Percentiles rank a stretch among this genome's conserved stretches.
phyloP scores from a whole-genome alignment of 2,329 filamentous ascomycete genomes.

The Alternaria arborescens region DNA sequence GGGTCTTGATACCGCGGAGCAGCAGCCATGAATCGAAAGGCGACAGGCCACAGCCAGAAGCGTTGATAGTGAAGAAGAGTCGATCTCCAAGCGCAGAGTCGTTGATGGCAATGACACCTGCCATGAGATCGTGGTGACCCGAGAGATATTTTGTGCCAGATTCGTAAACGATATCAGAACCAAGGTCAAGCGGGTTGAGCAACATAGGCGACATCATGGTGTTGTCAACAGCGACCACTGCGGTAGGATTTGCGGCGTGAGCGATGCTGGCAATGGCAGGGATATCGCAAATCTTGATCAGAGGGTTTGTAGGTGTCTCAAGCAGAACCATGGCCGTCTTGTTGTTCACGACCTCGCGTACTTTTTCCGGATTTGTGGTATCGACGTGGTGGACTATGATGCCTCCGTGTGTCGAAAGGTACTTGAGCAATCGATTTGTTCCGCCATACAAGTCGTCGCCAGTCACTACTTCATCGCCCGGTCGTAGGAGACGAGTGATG shows the following conservation, averaged over 20 bases:
- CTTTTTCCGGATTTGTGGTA: constrained; percentile 79
- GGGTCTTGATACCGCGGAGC: constrained; percentile 93
- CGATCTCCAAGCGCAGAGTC: constrained; percentile 82
- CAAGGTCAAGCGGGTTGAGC: constrained; percentile 90
- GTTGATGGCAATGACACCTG: constrained; percentile 93
- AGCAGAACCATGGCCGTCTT: constrained; percentile 96
- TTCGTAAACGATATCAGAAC: constrained; percentile 96
- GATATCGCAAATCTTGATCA: constrained; percentile 98
- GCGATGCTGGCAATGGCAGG: constrained; percentile 77
- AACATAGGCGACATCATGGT: constrained; percentile 98
- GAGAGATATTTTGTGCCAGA: constrained; percentile 98
- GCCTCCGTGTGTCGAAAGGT: constrained; percentile 85
- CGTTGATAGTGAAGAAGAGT: constrained; percentile 96
- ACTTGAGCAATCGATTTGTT: constrained; percentile 91
- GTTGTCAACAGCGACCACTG: constrained; percentile 93
- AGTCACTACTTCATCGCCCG: constrained; percentile 95
- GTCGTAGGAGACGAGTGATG: constrained; percentile 87
- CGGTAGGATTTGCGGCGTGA: constrained; percentile 79
- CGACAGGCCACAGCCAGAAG: constrained; percentile 90
- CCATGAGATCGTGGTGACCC: constrained; percentile 99
- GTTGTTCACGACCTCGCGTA: constrained; percentile 71
- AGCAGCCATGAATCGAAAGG: constrained; percentile 97
- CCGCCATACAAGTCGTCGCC: constrained; percentile 97
- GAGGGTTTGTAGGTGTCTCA: constrained; percentile 94
- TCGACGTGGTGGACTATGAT: constrained; percentile 97